Conservation (phyloP, 2,329 filamentous ascomycete species). For the Juglanconis sp. region DNA sequence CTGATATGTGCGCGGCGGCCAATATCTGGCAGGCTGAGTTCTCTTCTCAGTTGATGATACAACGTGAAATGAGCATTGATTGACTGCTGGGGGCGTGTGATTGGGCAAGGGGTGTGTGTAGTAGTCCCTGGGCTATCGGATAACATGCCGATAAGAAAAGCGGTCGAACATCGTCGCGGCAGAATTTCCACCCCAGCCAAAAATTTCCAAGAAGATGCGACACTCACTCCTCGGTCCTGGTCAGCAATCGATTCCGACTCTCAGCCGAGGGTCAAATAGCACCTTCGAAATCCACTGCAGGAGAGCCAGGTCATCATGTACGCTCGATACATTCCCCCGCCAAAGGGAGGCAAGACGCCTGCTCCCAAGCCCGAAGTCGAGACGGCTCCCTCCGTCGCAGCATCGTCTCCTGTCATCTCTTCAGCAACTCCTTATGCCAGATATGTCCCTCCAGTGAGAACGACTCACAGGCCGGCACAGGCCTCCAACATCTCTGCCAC, state of each 20-base stretch:
- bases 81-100: not conserved
- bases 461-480: not conserved
- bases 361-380: slow-evolving; percentile 11
- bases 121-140: not conserved
- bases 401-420: slow-evolving; percentile 22
- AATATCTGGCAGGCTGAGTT: too few relatives aligned
- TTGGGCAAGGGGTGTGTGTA: not conserved
- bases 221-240: not conserved
- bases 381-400: slow-evolving; percentile 4
- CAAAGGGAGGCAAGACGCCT: slow-evolving; percentile 30
- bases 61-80: not conserved
- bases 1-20: not conserved
- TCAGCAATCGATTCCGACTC: not conserved
- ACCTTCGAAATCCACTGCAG: not conserved
- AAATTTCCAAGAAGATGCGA: slow-evolving; percentile 12
- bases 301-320: slow-evolving; percentile 24
- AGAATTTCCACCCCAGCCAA: slow-evolving; percentile 30
- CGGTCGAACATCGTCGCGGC: slow-evolving; percentile 31
- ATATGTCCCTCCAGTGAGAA: slow-evolving; percentile 17
- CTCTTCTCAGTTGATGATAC: not conserved
- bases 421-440: slow-evolving; percentile 16
- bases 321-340: slow-evolving; percentile 34
- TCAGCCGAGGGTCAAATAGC: not conserved
- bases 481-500: not conserved
- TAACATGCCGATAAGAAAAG: slow-evolving; percentile 24